phyloP scores from a whole-genome alignment of 2,329 filamentous ascomycete species.

The Xenoacremonium recifei region DNA sequence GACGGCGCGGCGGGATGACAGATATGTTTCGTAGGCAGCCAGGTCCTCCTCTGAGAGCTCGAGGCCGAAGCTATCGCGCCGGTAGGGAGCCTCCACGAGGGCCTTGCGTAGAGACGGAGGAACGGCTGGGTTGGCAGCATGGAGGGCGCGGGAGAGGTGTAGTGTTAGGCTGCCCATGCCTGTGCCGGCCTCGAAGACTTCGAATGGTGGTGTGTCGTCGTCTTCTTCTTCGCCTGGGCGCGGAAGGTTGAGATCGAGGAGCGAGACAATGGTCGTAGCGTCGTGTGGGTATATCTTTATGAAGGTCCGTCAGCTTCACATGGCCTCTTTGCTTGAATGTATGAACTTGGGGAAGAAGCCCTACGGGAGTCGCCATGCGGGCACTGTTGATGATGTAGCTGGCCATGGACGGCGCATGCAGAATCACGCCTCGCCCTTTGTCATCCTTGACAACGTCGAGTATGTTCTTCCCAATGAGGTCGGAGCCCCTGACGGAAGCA shows the following conservation, averaged over 20 bases:
- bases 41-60: slow-evolving; percentile 28
- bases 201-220: slow-evolving; percentile 49
- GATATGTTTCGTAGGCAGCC: slow-evolving; percentile 42
- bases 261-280: slow-evolving; percentile 70
- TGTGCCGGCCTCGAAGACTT: slow-evolving; percentile 82
- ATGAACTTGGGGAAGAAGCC: slow-evolving; percentile 1
- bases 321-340: neutral
- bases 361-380: slow-evolving; percentile 68
- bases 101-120: slow-evolving; percentile 40
- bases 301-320: neutral
- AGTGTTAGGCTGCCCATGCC: slow-evolving; percentile 80
- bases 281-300: slow-evolving; percentile 64
- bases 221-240: slow-evolving; percentile 33
- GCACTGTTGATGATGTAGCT: slow-evolving; percentile 69
- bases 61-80: slow-evolving; percentile 16
- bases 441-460: slow-evolving; percentile 59
- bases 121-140: slow-evolving; percentile 63
- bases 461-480: slow-evolving; percentile 62
- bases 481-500: slow-evolving; percentile 46
- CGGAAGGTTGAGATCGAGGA: slow-evolving; percentile 70
- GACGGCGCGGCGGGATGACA: slow-evolving; percentile 60
- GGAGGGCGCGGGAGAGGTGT: slow-evolving; percentile 71
- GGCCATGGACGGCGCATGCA: slow-evolving; percentile 66
- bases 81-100: slow-evolving; percentile 25
- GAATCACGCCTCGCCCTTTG: slow-evolving; percentile 48